Evolutionary conservation across 2,329 filamentous ascomycete species (phyloP), one percentile per base, ranked within the genome.

Genomic region (Orbilia oligospora): DNA sequence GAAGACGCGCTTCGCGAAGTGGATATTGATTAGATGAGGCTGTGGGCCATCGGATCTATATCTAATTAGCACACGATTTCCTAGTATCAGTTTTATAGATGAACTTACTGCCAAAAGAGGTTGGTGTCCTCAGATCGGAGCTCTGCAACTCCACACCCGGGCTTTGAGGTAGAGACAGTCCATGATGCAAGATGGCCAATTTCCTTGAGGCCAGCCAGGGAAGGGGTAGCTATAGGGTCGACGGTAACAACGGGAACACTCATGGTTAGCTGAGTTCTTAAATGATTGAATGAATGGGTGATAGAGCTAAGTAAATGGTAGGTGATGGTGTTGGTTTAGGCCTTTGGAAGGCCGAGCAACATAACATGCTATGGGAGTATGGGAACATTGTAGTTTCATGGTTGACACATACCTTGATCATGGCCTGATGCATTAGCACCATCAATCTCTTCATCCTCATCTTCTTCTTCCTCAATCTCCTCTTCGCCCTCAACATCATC

Each of bases 121-220:
- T 88, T 88, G 6, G 92, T 88, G 76, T 93, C 91, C 16, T 94
- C 91, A 79, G 89, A 90, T 36, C 92, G 89, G 20, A 96, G 88
- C 82, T 93, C 92, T 27, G 91, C 90, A 14, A 95, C 90, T 1
- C 92, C 92, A 81, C 91, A 93, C 46, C 92, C 92, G 0, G 92
- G 92, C 84, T 96, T 96, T 82, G 90, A 90, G 82, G 90, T 93
- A 83, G 91, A 93, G 81, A 95, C 92, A 10, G 92, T 94, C 87
- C 93, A 95, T 80, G 91, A 92, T 36, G 92, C 93, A 20, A 96
- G 87, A 80, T 93, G 94, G 81, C 91, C 93, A 83, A 96, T 95
- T 83, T 96, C 93, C 83, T 94, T 94, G 79, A 95, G 86, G 51
- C 90, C 87, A 18, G 68, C 70, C n/a, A 81, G 63, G 36, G 75